A percentile compares a stretch with the other conserved stretches of the same genome.
Conservation (phyloP, 2,329 filamentous ascomycete species). For the Colletotrichum destructivum region DNA sequence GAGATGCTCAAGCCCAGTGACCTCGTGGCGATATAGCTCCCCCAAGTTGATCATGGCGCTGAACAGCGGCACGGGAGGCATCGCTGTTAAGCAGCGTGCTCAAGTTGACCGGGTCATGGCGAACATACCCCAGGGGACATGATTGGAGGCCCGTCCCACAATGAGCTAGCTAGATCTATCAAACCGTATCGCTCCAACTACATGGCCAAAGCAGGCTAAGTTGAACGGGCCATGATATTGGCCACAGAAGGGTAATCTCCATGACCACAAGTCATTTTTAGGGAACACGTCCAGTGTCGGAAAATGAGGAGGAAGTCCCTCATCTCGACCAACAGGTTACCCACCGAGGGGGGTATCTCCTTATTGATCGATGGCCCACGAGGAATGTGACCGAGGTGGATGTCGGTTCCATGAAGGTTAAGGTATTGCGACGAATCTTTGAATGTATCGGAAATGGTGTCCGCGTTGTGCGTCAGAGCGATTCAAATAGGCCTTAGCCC, state of each 20-base stretch:
- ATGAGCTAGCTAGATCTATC: conserved; percentile 37
- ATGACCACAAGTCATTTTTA: conserved; percentile 25
- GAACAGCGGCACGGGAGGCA: conserved; percentile 2
- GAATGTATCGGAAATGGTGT: conserved; percentile 16
- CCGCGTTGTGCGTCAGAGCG: conserved; percentile 12
- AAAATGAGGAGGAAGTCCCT: neutral
- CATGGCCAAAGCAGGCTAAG: conserved; percentile 25
- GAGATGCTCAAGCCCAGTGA: conserved; percentile 15
- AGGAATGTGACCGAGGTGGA: conserved; percentile 33
- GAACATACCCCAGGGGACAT: conserved; percentile 19
- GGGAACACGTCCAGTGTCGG: conserved; percentile 7
- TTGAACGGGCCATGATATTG: conserved; percentile 7
- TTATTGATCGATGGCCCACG: conserved; percentile 22
- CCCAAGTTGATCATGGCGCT: conserved; percentile 1
- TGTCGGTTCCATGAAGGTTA: conserved; percentile 10
- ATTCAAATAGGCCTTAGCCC: conserved; percentile 3
- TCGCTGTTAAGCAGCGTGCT: conserved; percentile 1
- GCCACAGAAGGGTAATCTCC: conserved; percentile 23
- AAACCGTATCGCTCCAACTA: conserved; percentile 30
- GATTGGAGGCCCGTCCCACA: conserved; percentile 29
- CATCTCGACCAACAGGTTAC: conserved; percentile 14
- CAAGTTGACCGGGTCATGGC: conserved; percentile 19
- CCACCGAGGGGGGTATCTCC: conserved; percentile 8
- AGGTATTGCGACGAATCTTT: conserved; percentile 10
- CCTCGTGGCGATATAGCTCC: conserved; percentile 14